Evolutionary conservation across 2,329 filamentous ascomycete species (phyloP), one percentile per base, ranked within the genome.

Genomic region (Sclerotinia trifoliorum): DNA sequence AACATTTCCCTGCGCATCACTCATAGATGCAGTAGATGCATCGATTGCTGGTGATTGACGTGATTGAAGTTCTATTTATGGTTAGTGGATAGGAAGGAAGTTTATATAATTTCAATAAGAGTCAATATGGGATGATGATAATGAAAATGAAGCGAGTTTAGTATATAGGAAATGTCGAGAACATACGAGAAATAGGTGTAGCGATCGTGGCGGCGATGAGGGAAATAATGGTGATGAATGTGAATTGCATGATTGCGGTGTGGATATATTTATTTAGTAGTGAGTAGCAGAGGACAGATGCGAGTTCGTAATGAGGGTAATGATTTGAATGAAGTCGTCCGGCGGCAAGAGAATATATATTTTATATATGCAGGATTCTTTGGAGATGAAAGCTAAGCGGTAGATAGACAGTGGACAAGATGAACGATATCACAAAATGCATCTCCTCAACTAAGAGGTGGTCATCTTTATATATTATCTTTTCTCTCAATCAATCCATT

Each of bases 221-320:
- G 57, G 74, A 73, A 49, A 75, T 56, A 71, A 77, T 56, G 29
- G 74, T 60, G 67, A 75, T 26, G 69, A 75, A 10, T 54, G 72
- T 69, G 73, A 75, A 76, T 71, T 76, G 74, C 75, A 77, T 77
- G 68, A 57, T 74, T 69, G 69, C 72, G 68, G 66, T 21, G 68
- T 65, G 63, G 69, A 49, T 57, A 56, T 68, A 21, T 65, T 71
- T 69, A 8, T 7, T 35, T 13, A 4, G 44, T 68, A 32, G n/a
- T 57, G 58, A 49, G 62, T 55, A 64, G 49, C 51, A 68, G 66
- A 58, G 60, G 58, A 68, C 42, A 67, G 51, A 6, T 24, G 19
- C 24, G 17, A 32, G 2, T 15, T 5, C 11, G 10, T n/a, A 3
- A 29, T 62, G 46, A 19, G 5, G 3, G 21, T 26, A 24, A 51